These are phyloP conservation scores for Discostella stelligera DNA, from an alignment of 352 stramenopile genomes.

Conservation along the genomic window DNA sequence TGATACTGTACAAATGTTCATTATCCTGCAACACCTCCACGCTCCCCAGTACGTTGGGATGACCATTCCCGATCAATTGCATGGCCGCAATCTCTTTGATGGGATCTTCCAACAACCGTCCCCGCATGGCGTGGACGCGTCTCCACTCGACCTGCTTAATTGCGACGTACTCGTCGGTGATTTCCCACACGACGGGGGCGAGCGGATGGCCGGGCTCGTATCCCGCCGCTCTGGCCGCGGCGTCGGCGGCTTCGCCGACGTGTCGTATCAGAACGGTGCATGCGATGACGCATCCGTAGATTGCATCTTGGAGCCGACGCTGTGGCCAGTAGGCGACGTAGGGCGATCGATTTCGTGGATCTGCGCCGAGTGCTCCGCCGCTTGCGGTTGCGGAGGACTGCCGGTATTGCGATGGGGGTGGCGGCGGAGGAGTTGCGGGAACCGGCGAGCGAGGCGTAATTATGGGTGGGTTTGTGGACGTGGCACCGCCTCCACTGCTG, in stretches of 20 bases:
- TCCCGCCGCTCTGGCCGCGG: constrained; percentile 68
- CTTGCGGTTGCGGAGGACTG: constrained; percentile 4
- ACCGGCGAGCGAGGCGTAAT: constrained; percentile 4
- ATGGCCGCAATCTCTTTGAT: constrained; percentile 84
- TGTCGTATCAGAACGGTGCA: constrained; percentile 71
- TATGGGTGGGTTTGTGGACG: not conserved
- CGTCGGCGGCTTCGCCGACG: constrained; percentile 63
- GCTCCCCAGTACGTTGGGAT: constrained; percentile 74
- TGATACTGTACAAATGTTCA: constrained; percentile 83
- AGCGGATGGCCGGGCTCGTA: constrained; percentile 63
- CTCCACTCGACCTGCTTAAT: constrained; percentile 84
- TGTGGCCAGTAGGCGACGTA: constrained; percentile 73
- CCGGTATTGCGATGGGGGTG: not conserved
- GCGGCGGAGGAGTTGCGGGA: constrained; percentile 14
- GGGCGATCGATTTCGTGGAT: constrained; percentile 16
- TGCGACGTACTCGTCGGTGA: constrained; percentile 68
- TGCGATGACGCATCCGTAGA: constrained; percentile 80
- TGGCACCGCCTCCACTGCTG: not conserved
- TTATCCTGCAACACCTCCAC: constrained; percentile 80
- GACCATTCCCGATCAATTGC: constrained; percentile 73
- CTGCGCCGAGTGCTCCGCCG: not conserved
- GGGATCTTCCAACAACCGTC: constrained; percentile 80
- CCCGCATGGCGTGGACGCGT: constrained; percentile 69
- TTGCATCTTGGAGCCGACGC: constrained; percentile 75
- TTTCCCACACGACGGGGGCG: constrained; percentile 79